Evolutionary conservation across 495 filamentous ascomycete species (phyloP).

Genomic region (Penicillium soppii): DNA sequence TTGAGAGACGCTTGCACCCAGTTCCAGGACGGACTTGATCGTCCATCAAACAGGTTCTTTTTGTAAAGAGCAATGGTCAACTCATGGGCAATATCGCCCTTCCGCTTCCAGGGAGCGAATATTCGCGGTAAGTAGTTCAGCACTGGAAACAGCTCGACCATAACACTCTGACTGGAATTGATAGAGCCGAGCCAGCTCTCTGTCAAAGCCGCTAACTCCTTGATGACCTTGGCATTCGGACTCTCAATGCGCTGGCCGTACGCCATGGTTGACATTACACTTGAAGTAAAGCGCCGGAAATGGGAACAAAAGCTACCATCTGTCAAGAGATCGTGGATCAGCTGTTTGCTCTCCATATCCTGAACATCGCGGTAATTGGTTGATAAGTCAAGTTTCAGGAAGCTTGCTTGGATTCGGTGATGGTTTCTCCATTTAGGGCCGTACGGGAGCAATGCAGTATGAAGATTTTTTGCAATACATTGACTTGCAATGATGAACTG

Average conservation of each 20-base stretch:
- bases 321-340: slow-evolving; percentile 21
- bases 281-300: slow-evolving; percentile 23
- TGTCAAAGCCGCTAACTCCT: slow-evolving; percentile 8
- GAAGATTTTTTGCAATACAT: slow-evolving; percentile 23
- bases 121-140: slow-evolving; percentile 26
- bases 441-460: slow-evolving; percentile 44
- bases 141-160: slow-evolving; percentile 32
- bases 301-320: slow-evolving; percentile 15
- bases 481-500: slow-evolving; percentile 22
- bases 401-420: slow-evolving; percentile 26
- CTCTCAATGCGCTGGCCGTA: slow-evolving; percentile 31
- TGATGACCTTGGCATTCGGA: slow-evolving; percentile 17
- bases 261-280: slow-evolving; percentile 22
- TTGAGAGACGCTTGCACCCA: slow-evolving; percentile 20
- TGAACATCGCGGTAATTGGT: slow-evolving; percentile 34
- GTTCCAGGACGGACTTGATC: slow-evolving; percentile 21
- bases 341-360: slow-evolving; percentile 36
- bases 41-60: slow-evolving; percentile 9
- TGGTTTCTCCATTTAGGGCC: slow-evolving; percentile 36
- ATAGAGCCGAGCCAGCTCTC: too few species aligned
- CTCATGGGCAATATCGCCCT: slow-evolving; percentile 6
- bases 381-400: slow-evolving; percentile 37
- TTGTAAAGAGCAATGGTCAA: slow-evolving; percentile 6
- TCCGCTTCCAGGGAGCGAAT: slow-evolving; percentile 23
- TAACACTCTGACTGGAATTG: slow-evolving; percentile 8